Evolutionary conservation across 257 asterid species (phyloP), one percentile per base, ranked within the genome.

Genomic region (Gentiana dahurica): DNA sequence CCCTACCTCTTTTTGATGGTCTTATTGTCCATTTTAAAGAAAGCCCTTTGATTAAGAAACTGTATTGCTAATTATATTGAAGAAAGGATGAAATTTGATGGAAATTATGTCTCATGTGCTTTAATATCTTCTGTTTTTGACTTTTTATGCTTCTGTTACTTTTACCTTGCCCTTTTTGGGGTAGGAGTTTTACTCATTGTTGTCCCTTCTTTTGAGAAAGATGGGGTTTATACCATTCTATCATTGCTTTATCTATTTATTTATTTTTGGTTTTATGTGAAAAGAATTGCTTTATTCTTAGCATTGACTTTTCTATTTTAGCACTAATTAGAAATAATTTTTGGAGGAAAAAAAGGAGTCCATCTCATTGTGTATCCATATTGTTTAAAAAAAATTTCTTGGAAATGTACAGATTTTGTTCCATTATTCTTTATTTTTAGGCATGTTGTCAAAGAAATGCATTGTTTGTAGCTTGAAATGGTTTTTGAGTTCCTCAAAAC

Each of bases 1-100:
- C 48, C 68, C 75, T 83, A n/a, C 77, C 82, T 81, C 80, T 84
- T 87, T 24, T 90, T 71, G 64, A 74, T 72, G 75, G 36, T 71
- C 24, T 24, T 24, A 51, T 62, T 57, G 66, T 68, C 62, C 65
- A 64, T 60, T 51, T 58, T 54, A 54, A 65, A 51, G 57, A 59
- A 69, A 61, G 71, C 51, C 52, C 60, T 58, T 79, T 74, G 73
- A 67, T 77, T 77, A 76, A 65, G 73, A 71, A 60, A 71, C 71
- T 83, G 78, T 81, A 74, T 64, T 71, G 67, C 75, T 55, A 65
- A 57, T 72, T 49, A 54, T 57, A 49, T 68, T 55, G 24, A 62
- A 63, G 62, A 74, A 76, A 71, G 71, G 44, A 63, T 70, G 60
- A 11, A 51, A 62, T 61, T 58, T 65, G 52, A 38, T 71, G 59